phyloP scores from a whole-genome alignment of 345 rosid species.

The Leavenworthia alabamica region DNA sequence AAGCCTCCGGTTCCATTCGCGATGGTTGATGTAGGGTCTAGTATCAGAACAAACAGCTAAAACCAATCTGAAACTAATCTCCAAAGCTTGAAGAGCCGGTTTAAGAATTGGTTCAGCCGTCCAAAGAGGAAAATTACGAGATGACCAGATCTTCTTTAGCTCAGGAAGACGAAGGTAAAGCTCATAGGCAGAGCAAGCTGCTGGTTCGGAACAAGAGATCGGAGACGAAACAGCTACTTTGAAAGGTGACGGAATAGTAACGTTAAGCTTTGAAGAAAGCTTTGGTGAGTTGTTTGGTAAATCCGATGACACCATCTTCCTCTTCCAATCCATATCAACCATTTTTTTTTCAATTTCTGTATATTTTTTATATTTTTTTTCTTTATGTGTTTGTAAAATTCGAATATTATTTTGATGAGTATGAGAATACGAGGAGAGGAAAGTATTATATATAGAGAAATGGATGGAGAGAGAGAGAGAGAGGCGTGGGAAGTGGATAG shows the following conservation, averaged over 20 bases:
- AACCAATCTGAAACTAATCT: slow-evolving; percentile 69
- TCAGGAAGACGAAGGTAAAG: slow-evolving; percentile 74
- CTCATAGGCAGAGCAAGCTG: slow-evolving; percentile 68
- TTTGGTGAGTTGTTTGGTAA: slow-evolving; percentile 16
- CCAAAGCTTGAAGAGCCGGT: slow-evolving; percentile 75
- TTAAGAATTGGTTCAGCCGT: slow-evolving; percentile 50
- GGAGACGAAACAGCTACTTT: slow-evolving; percentile 32
- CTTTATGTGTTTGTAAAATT: not conserved
- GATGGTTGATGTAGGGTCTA: slow-evolving; percentile 61
- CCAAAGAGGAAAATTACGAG: slow-evolving; percentile 60
- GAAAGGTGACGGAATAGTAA: slow-evolving; percentile 40
- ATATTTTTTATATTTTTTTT: not conserved
- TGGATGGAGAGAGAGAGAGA: not conserved
- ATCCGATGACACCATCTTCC: slow-evolving; percentile 47
- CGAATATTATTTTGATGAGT: not conserved
- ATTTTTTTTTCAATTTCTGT: slow-evolving; percentile 25
- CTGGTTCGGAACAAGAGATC: slow-evolving; percentile 32
- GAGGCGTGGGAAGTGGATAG: slow-evolving; percentile 8
- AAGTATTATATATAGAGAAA: slow-evolving; percentile 20
- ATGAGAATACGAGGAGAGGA: slow-evolving; percentile 8
- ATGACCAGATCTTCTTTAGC: slow-evolving; percentile 52
- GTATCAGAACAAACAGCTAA: slow-evolving; percentile 59
- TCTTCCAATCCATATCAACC: slow-evolving; percentile 72
- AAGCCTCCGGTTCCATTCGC: slow-evolving; percentile 65
- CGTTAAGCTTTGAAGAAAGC: slow-evolving; percentile 42